Evolutionary conservation across 2,329 filamentous ascomycete species (phyloP), one percentile per base, ranked within the genome.

Genomic region (Penicillium decumbens): DNA sequence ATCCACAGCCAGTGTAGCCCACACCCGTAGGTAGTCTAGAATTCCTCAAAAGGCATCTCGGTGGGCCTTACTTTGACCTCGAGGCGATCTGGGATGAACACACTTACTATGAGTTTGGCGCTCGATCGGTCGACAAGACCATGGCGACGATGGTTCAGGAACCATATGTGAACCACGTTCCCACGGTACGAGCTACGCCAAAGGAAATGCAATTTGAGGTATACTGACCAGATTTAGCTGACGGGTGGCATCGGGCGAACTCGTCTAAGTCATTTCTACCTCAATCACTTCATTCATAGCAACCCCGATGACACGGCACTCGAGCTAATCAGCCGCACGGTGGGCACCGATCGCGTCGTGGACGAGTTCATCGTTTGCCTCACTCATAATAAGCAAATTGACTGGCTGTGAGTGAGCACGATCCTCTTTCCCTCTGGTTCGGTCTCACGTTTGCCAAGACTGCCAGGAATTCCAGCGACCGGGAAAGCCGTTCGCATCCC

Each of bases 121-220:
- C 83, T 47, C 77, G 85, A 9, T 81, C 80, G 2, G 85, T 89
- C 0, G 81, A 82, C 53, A 80, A 82, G 55, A 91, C 87, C 0
- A 90, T 91, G 87, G 77, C 76, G n/a, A 90, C 87, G 0, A 90
- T 91, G 87, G 85, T 89, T 1, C 76, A 83, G 41, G 82, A 89
- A 65, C 87, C 87, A 1, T 89, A 90, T 60, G 87, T 91, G 1
- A 90, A 90, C 62, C 85, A 90, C 62, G 75, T 89, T 1, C 84
- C 86, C 0, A 89, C 85, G 0, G 76, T 83, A 60, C 73, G 77
- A 27, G 8, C 1, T 2, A 4, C 27, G 6, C 38, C 2, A 3
- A 38, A 8, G 7, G 23, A 41, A 32, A 41, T 20, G 23, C 12
- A 25, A 15, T 35, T 35, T n/a, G 23, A 25, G 37, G 3, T 23